Conservation (phyloP, 179 eudicot genomes). For the Gypsophila paniculata region DNA sequence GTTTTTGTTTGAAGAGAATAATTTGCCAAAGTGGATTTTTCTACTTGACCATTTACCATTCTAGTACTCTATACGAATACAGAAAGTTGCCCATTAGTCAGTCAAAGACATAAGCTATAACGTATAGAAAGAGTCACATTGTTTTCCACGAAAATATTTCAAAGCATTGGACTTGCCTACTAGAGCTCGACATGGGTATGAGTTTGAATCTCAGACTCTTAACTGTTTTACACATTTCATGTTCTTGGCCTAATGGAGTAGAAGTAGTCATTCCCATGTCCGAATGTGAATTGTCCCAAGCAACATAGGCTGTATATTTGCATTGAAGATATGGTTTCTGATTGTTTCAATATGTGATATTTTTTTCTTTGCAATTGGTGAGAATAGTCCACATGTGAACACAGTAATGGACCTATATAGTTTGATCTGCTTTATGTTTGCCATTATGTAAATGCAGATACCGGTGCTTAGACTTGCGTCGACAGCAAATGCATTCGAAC, state of each 20-base stretch:
- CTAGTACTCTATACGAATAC: not conserved
- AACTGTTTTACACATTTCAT: not conserved
- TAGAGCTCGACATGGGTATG: not conserved
- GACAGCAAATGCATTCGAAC: conserved; percentile 68
- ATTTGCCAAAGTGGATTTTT: not conserved
- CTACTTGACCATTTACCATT: not conserved
- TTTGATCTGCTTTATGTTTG: conserved; percentile 13
- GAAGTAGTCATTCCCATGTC: not conserved
- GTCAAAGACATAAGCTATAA: not conserved
- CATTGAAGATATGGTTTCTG: no score
- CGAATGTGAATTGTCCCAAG: not conserved
- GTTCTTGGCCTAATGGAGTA: not conserved
- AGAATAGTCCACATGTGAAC: conserved; percentile 2
- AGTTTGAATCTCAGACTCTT: not conserved
- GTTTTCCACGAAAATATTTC: no score
- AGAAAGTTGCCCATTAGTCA: not conserved
- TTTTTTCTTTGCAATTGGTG: not conserved
- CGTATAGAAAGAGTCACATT: not conserved
- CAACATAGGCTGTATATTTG: not conserved
- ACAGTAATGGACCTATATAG: conserved; percentile 5
- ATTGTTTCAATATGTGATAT: not conserved
- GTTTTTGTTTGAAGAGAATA: not conserved
- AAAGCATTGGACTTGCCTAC: not conserved
- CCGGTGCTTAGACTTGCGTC: conserved; percentile 89
- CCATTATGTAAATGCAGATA: conserved; percentile 44